These are phyloP conservation scores for Cercospora sojina DNA, from an alignment of 2,329 filamentous ascomycete species.

Conservation along the genomic window DNA sequence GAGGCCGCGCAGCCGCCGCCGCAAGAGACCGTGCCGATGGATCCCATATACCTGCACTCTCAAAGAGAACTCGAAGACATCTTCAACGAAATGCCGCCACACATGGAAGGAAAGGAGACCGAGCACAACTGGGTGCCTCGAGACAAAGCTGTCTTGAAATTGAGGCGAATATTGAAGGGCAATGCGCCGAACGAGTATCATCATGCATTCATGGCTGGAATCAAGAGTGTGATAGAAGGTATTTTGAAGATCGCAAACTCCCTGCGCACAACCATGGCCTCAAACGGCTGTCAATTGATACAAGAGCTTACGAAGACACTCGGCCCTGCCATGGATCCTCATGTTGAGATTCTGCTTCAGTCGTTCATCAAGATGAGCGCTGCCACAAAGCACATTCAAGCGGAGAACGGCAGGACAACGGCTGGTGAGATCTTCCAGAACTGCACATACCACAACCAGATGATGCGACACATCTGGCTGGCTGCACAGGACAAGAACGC, in stretches of 20 bases:
- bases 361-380: constrained; percentile 85
- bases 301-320: constrained; percentile 79
- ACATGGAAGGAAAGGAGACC: constrained; percentile 84
- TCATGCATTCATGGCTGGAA: constrained; percentile 65
- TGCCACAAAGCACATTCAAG: constrained; percentile 88
- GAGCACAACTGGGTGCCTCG: constrained; percentile 89
- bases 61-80: constrained; percentile 84
- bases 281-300: constrained; percentile 77
- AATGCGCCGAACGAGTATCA: constrained; percentile 78
- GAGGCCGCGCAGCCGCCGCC: constrained; percentile 60
- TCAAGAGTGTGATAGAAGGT: constrained; percentile 77
- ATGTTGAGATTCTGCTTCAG: constrained; percentile 88
- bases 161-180: constrained; percentile 76
- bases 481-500: constrained; percentile 93
- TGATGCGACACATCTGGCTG: constrained; percentile 80
- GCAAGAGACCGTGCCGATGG: constrained; percentile 65
- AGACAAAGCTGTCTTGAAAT: constrained; percentile 74
- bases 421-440: constrained; percentile 79
- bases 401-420: constrained; percentile 75
- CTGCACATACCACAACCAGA: constrained; percentile 73
- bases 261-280: constrained; percentile 83
- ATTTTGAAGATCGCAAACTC: constrained; percentile 84
- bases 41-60: constrained; percentile 81
- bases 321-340: constrained; percentile 76
- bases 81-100: constrained; percentile 74